phyloP scores from a whole-genome alignment of 306 rosid species.

The Geum urbanum region DNA sequence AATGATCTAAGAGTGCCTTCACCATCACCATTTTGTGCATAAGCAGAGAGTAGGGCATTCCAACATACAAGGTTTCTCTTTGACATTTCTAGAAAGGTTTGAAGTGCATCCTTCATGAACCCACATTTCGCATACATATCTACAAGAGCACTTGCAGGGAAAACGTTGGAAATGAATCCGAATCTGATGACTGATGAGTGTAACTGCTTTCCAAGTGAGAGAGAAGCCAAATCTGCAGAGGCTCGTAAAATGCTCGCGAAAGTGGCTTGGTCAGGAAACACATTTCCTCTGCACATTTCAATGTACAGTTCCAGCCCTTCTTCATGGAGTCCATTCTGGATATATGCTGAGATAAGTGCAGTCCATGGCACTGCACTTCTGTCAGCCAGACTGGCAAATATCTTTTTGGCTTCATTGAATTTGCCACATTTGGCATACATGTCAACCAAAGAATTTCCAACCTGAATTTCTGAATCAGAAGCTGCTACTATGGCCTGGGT shows the following conservation, averaged over 20 bases:
- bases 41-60: slow-evolving; percentile 86
- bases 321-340: slow-evolving; percentile 66
- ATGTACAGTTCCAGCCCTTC: slow-evolving; percentile 53
- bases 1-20: slow-evolving; percentile 52
- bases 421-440: slow-evolving; percentile 86
- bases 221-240: slow-evolving; percentile 65
- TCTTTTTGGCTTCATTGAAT: slow-evolving; percentile 56
- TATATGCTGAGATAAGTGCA: slow-evolving; percentile 71
- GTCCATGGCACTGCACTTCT: slow-evolving; percentile 84
- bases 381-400: slow-evolving; percentile 48
- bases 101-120: slow-evolving; percentile 60
- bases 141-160: slow-evolving; percentile 78
- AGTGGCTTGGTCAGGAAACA: slow-evolving; percentile 66
- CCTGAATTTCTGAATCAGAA: slow-evolving; percentile 48
- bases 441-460: slow-evolving; percentile 80
- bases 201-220: slow-evolving; percentile 64
- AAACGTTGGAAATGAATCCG: slow-evolving; percentile 69
- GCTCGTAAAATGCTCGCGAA: slow-evolving; percentile 73
- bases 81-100: slow-evolving; percentile 76
- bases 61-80: slow-evolving; percentile 68
- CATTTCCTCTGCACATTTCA: slow-evolving; percentile 57
- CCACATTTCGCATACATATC: slow-evolving; percentile 98
- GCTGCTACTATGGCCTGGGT: slow-evolving; percentile 55
- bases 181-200: slow-evolving; percentile 55
- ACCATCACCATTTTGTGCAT: slow-evolving; percentile 77